These are phyloP conservation scores for Excoecaria agallocha DNA, from an alignment of 345 rosid species.

Conservation along the genomic window DNA sequence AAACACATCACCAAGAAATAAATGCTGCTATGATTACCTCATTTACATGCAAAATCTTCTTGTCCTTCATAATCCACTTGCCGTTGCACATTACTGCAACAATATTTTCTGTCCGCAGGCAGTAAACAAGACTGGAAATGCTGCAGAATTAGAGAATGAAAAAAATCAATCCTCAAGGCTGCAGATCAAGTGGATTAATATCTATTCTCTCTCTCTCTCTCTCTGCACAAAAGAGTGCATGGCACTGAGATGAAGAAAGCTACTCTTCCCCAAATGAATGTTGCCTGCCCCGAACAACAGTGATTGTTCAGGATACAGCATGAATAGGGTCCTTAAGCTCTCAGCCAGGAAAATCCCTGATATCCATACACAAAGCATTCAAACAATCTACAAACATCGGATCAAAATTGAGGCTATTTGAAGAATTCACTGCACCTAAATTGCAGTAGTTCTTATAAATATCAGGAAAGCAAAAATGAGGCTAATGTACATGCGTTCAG, in stretches of 20 bases:
- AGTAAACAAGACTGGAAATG: slow-evolving; percentile 56
- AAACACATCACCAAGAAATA: not conserved
- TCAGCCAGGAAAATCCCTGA: not conserved
- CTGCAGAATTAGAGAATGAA: slow-evolving; percentile 33
- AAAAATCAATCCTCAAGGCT: not conserved
- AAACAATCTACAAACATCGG: not conserved
- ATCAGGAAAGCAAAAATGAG: not conserved
- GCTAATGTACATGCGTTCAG: not conserved
- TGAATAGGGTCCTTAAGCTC: not conserved
- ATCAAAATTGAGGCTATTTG: not conserved
- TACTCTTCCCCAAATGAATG: too few relatives aligned
- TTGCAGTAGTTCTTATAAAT: not conserved
- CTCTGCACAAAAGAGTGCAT: not conserved
- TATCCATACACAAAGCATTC: not conserved
- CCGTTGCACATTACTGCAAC: slow-evolving; percentile 73
- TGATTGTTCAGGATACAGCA: not conserved
- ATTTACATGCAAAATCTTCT: slow-evolving; percentile 50
- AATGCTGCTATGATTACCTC: slow-evolving; percentile 36
- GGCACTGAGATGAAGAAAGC: not conserved
- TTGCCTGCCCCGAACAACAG: too few relatives aligned
- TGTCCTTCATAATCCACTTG: slow-evolving; percentile 66
- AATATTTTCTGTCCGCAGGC: slow-evolving; percentile 64
- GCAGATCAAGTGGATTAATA: not conserved
- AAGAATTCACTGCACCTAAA: not conserved
- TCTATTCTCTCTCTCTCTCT: not conserved